Percentiles rank a stretch among this genome's conserved stretches.
Conservation (phyloP, 495 filamentous ascomycete genomes). For the Penicillium goetzii region DNA sequence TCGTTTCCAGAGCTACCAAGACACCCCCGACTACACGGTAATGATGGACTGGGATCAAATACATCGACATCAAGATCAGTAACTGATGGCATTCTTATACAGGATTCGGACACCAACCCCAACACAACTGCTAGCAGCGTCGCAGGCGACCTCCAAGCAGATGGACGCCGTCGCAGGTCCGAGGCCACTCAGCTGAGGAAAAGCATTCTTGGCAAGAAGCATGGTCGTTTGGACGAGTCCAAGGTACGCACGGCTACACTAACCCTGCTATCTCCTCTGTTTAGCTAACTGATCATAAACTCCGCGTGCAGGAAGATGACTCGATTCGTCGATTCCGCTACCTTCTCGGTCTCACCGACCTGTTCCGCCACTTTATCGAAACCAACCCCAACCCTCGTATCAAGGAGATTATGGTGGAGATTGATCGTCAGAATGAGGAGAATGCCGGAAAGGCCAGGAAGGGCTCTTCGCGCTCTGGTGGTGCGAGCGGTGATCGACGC, state of each 20-base stretch:
- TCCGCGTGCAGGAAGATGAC: conserved; percentile 77
- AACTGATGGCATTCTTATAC: conserved; percentile 17
- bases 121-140: conserved; percentile 91
- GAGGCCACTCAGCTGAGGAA: conserved; percentile 86
- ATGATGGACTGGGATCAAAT: conserved; percentile 5
- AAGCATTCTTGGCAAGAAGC: conserved; percentile 92
- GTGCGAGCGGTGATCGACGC: conserved; percentile 77
- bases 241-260: conserved; percentile 63
- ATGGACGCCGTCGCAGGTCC: conserved; percentile 83
- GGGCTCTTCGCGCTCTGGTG: conserved; percentile 75
- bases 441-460: conserved; percentile 68
- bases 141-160: conserved; percentile 67
- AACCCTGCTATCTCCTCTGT: background rate
- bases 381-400: conserved; percentile 92
- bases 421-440: conserved; percentile 88
- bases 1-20: conserved; percentile 66
- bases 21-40: conserved; percentile 82
- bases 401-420: conserved; percentile 88
- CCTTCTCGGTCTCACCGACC: conserved; percentile 90
- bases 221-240: conserved; percentile 82
- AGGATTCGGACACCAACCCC: conserved; percentile 90
- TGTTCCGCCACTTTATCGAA: conserved; percentile 99
- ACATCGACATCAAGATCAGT: background rate
- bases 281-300: conserved; percentile 8
- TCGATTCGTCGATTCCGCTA: conserved; percentile 94